Conservation (phyloP, 164 flowering plant genomes). For the Brasenia schreberi region DNA sequence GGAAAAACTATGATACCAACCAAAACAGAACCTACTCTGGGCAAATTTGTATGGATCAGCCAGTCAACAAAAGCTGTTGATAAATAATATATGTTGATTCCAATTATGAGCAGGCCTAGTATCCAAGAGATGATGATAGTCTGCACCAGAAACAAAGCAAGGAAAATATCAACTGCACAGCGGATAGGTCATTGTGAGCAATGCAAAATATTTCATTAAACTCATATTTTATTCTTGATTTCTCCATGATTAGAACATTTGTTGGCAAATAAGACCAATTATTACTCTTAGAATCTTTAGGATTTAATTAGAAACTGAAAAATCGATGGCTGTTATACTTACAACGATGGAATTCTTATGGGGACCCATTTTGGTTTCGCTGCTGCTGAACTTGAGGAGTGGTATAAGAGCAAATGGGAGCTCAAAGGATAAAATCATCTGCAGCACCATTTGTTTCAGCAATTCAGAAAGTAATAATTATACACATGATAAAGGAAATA, state of each 20-base stretch:
- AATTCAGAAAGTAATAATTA: too few species aligned
- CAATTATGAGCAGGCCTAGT: neutral
- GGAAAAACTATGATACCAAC: neutral
- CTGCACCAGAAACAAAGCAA: neutral
- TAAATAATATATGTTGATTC: neutral
- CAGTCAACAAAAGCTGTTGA: neutral
- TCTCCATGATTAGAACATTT: too few species aligned
- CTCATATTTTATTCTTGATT: too few species aligned
- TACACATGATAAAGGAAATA: neutral
- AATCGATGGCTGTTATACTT: constrained; percentile 11
- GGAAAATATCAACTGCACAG: neutral
- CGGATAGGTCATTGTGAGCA: too few species aligned
- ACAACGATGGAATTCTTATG: constrained; percentile 74
- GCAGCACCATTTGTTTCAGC: constrained; percentile 3
- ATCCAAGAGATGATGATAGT: neutral
- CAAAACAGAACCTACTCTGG: neutral
- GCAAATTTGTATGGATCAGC: neutral
- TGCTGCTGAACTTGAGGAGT: constrained; percentile 89
- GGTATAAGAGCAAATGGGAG: constrained; percentile 95
- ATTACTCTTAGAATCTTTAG: too few species aligned
- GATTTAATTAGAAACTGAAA: neutral
- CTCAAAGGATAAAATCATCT: constrained; percentile 95
- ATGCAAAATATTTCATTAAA: too few species aligned
- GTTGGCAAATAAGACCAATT: too few species aligned
- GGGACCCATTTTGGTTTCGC: constrained; percentile 85